A percentile compares a stretch with the other conserved stretches of the same genome.
phyloP scores from a whole-genome alignment of 23 red algal species.

The Gracilaria domingensis region DNA sequence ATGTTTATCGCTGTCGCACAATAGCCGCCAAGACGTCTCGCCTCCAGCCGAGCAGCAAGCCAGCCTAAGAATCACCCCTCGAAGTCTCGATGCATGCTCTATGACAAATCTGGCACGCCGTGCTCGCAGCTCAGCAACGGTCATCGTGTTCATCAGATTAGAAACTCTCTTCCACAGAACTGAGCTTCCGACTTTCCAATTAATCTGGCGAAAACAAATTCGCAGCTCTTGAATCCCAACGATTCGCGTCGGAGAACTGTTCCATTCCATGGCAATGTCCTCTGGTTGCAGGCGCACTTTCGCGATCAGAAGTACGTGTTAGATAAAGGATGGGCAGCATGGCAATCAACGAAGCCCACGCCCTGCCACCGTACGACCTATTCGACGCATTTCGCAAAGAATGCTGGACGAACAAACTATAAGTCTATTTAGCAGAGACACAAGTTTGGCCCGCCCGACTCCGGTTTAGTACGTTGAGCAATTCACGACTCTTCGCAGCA shows the following conservation, averaged over 20 bases:
- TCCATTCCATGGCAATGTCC: not conserved
- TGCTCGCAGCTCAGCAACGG: not conserved
- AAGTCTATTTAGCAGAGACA: slow-evolving; percentile 43
- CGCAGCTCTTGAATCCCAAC: slow-evolving; percentile 19
- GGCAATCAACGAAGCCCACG: no score
- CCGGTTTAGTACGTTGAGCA: slow-evolving; percentile 54
- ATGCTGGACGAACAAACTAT: slow-evolving; percentile 26
- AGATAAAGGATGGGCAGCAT: slow-evolving; percentile 39
- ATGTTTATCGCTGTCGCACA: slow-evolving; percentile 37
- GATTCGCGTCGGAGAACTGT: not conserved
- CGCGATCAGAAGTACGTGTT: slow-evolving; percentile 25
- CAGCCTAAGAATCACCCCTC: slow-evolving; percentile 30
- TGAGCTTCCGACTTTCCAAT: slow-evolving; percentile 66
- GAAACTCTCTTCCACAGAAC: not conserved
- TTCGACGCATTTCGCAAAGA: slow-evolving; percentile 29
- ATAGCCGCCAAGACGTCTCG: slow-evolving; percentile 43
- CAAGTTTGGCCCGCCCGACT: slow-evolving; percentile 62
- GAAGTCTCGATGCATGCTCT: slow-evolving; percentile 41
- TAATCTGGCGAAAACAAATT: slow-evolving; percentile 29
- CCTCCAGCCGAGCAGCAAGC: slow-evolving; percentile 50
- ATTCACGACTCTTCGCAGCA: slow-evolving; percentile 49
- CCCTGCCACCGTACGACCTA: slow-evolving; percentile 52
- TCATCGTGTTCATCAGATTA: not conserved
- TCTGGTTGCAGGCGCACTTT: slow-evolving; percentile 11
- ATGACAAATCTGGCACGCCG: slow-evolving; percentile 23